A percentile compares a stretch with the other conserved stretches of the same genome.
phyloP scores from a whole-genome alignment of 2,329 filamentous ascomycete species.

The Verticillium alfalfae region DNA sequence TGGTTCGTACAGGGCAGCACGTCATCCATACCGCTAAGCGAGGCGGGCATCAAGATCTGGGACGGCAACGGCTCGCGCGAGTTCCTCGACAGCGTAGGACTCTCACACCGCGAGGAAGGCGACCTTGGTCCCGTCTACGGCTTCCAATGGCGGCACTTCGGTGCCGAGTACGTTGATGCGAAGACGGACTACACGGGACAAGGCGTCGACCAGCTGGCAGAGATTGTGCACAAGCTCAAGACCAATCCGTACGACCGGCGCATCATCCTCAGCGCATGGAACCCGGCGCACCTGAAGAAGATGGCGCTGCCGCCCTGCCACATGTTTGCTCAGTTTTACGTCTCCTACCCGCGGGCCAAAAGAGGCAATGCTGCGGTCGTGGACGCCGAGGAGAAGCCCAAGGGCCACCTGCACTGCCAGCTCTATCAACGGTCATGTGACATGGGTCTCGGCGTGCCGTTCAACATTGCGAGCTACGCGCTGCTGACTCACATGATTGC shows the following conservation, averaged over 20 bases:
- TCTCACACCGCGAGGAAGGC: constrained; percentile 75
- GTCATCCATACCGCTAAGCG: constrained; percentile 69
- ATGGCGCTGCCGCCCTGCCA: constrained; percentile 95
- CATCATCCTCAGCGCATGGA: constrained; percentile 92
- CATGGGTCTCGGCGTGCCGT: constrained; percentile 94
- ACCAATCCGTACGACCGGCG: constrained; percentile 81
- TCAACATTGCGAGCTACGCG: constrained; percentile 95
- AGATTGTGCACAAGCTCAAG: constrained; percentile 82
- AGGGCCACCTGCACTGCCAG: constrained; percentile 76
- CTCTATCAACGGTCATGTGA: constrained; percentile 94
- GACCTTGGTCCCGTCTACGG: constrained; percentile 95
- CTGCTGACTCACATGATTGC: constrained; percentile 94
- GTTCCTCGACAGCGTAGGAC: constrained; percentile 80
- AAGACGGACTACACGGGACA: constrained; percentile 78
- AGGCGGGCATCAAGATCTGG: constrained; percentile 91
- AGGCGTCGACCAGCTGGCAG: constrained; percentile 88
- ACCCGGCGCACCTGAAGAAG: constrained; percentile 74
- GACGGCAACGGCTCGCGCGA: constrained; percentile 91
- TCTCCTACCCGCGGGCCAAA: constrained; percentile 60
- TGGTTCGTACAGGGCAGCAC: constrained; percentile 92
- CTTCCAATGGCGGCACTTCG: constrained; percentile 98
- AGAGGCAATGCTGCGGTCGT: constrained; percentile 12
- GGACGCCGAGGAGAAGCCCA: constrained; percentile 41
- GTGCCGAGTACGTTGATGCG: constrained; percentile 78
- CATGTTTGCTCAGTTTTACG: constrained; percentile 97